These are phyloP conservation scores for Hymenoscyphus occultus DNA, from an alignment of 2,329 filamentous ascomycete genomes.

Conservation along the genomic window DNA sequence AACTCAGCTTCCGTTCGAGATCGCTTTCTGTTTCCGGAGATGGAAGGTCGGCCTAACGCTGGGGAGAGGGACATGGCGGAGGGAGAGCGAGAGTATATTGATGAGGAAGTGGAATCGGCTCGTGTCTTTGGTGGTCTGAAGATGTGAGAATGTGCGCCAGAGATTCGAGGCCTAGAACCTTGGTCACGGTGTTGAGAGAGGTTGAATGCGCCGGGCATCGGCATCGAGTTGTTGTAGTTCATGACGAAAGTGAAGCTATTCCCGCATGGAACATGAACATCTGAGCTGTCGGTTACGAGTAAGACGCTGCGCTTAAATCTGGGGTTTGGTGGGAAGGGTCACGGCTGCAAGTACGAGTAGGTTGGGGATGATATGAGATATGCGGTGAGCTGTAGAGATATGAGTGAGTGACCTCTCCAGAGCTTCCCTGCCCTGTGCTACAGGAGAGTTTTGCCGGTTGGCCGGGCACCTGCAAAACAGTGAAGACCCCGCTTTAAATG, in stretches of 20 bases:
- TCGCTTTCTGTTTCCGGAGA: constrained; percentile 19
- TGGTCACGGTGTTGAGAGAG: constrained; percentile 20
- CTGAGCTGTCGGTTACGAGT: background rate
- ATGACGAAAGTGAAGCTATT: constrained; percentile 21
- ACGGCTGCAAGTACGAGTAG: background rate
- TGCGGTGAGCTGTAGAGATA: constrained; percentile 2
- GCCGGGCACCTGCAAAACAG: background rate
- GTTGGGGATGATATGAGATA: background rate
- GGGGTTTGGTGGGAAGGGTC: background rate
- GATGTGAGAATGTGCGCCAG: constrained; percentile 38
- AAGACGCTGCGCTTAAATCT: background rate
- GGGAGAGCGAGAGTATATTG: constrained; percentile 31
- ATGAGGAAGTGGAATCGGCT: constrained; percentile 37
- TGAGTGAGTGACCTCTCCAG: background rate
- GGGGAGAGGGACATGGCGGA: constrained; percentile 9
- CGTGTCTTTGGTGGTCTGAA: constrained; percentile 44
- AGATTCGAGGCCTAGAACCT: constrained; percentile 26
- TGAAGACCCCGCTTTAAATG: background rate
- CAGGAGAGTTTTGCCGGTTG: background rate
- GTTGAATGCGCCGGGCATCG: constrained; percentile 27
- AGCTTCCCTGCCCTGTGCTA: background rate
- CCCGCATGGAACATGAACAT: background rate
- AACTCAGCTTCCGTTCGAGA: constrained; percentile 20
- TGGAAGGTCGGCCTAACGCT: constrained; percentile 5
- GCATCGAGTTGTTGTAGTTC: constrained; percentile 25